Evolutionary conservation across 495 filamentous ascomycete species (phyloP), one percentile per base, ranked within the genome.

Genomic region (Patellaria atrata): DNA sequence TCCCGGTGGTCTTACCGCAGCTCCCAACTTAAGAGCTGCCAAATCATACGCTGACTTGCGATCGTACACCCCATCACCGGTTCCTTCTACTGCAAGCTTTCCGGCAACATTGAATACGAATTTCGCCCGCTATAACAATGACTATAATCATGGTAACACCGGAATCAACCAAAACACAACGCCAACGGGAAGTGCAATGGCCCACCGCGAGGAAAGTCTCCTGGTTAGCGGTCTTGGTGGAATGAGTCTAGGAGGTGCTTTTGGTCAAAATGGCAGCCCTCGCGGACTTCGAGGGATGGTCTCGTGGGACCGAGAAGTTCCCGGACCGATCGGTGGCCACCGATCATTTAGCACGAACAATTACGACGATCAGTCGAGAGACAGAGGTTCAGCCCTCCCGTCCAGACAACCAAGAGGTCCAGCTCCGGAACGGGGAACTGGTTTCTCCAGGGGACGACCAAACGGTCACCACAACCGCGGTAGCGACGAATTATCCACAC

Each of bases 11-110:
- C 37, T 66, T 13, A 48, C 69, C 35, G 66, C 68, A 14, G 64
- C 65, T 20, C 73, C 73, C 43, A 89, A 84, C 55, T 71, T 97
- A n/a, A 79, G 89, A 15, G 80, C 79, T 20, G 89, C 91, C 43
- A 96, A 96, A 62, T 94, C 87, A 14, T 93, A 93, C 53, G 89
- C 87, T 27, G 89, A 97, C 55, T 61, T 97, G 42, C 80, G 86
- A 40, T 89, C 87, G 2, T 91, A 86, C 58, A 93, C 86, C 6
- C 89, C 89, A 10, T 94, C 87, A 38, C 87, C 89, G 3, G 86
- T 80, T 12, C 78, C 82, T 3, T 94, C 89, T 3, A 78, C 79
- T 9, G 79, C 79, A 13, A 87, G 82, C 64, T 87, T 89, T 54
- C 80, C 81, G n/a, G 71, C 72, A 24, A 65, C 70, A 21, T 41